Base-by-base conservation (phyloP, 805 yeast genomes). In the Candida sanyiensis region DNA sequence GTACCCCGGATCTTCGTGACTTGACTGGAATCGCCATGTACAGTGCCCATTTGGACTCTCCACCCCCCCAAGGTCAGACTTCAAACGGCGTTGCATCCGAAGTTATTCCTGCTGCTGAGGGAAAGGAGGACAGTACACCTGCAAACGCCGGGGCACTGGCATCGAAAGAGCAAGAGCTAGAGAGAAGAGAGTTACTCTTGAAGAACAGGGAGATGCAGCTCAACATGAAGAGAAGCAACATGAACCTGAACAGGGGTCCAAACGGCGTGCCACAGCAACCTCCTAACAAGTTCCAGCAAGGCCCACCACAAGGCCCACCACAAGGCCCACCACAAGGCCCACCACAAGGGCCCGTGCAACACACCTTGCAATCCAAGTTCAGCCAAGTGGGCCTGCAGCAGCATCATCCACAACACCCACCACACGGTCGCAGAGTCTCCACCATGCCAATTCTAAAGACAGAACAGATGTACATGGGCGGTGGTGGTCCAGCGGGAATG, bases 1-100 rank as follows among this genome's bases (percentile, higher is more conserved):
- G 58, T n/a, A 55, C 59, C 1, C 58, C 59, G 17, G 59, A 54
- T 44, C 38, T 55, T 15, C 48, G 54, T 35, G 58, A 55, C 38
- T 39, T 55, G 30, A 40, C 54, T 4, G 54, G 49, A 26, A 46
- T 44, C 34, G 56, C 60, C 12, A 5, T 51, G 11, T 45, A 41
- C 20, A 30, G 45, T 31, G 41, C 54, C 19, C 42, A 48, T 20
- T 38, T 51, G 31, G 57, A 51, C 22, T 44, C 54, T 1, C 51
- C 54, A 22, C 13, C 10, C 13, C 22, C 28, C 24, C 22, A 30
- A 33, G n/a, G 28, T 18, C n/a, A n/a, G n/a, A n/a, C n/a, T n/a
- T n/a, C n/a, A n/a, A n/a, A n/a, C n/a, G n/a, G n/a, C n/a, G n/a
- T n/a, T n/a, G n/a, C n/a, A n/a, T n/a, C n/a, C n/a, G n/a, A n/a